These are phyloP conservation scores for Hevea brasiliensis DNA, from an alignment of 345 rosid genomes.

Conservation along the genomic window DNA sequence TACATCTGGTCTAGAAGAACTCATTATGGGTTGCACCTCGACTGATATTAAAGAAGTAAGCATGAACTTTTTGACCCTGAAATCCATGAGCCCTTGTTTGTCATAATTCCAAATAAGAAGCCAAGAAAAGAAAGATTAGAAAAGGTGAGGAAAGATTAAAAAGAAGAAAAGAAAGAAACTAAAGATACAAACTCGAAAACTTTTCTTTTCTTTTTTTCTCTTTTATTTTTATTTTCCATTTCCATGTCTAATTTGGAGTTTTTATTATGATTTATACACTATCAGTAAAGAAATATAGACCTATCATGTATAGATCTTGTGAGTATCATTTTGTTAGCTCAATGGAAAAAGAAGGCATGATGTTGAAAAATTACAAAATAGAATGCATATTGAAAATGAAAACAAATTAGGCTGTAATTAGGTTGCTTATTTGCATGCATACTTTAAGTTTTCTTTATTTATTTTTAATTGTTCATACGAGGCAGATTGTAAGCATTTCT, in stretches of 20 bases:
- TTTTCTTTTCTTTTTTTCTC: conserved; percentile 42
- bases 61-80: conserved; percentile 65
- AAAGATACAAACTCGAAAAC: conserved; percentile 36
- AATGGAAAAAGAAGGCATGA: conserved; percentile 13
- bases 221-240: conserved; percentile 9
- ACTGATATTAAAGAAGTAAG: conserved; percentile 87
- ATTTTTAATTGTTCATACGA: neutral
- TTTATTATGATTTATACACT: conserved; percentile 18
- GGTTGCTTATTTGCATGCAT: conserved; percentile 17
- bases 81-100: conserved; percentile 44
- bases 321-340: conserved; percentile 12
- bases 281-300: conserved; percentile 17
- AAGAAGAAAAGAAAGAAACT: conserved; percentile 28
- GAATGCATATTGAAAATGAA: neutral
- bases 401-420: neutral
- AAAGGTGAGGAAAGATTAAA: conserved; percentile 34
- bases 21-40: conserved; percentile 94
- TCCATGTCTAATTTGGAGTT: conserved; percentile 5
- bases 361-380: neutral
- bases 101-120: conserved; percentile 32
- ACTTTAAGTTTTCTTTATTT: too few species aligned
- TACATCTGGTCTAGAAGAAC: conserved; percentile 90
- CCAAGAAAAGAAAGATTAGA: conserved; percentile 21
- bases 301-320: neutral
- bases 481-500: neutral